A percentile compares a stretch with the other conserved stretches of the same genome.
These are phyloP conservation scores for Graphiopsis chlorocephala DNA, from an alignment of 2,329 filamentous ascomycete genomes.

Conservation along the genomic window DNA sequence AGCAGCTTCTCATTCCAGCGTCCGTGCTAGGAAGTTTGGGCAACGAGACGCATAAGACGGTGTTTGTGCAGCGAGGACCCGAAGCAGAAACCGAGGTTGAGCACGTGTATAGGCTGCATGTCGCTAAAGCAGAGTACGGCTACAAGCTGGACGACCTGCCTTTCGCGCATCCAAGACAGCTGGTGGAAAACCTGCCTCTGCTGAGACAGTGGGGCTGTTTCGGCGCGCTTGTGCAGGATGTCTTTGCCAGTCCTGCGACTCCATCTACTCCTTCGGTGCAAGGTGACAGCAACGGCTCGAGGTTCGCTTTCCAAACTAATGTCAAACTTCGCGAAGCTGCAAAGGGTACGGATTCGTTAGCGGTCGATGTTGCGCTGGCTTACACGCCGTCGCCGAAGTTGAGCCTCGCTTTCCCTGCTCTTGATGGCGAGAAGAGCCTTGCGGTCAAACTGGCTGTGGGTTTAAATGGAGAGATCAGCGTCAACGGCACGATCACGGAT, in stretches of 20 bases:
- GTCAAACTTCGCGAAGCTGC: not conserved
- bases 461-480: constrained; percentile 17
- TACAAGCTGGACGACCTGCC: constrained; percentile 65
- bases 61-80: constrained; percentile 14
- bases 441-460: constrained; percentile 28
- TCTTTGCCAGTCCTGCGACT: constrained; percentile 9
- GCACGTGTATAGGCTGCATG: constrained; percentile 61
- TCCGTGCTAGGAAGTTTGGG: constrained; percentile 12
- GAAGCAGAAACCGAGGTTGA: constrained; percentile 21
- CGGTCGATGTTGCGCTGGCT: constrained; percentile 34
- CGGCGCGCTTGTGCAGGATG: constrained; percentile 57
- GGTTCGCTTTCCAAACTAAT: not conserved
- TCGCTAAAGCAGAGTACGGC: constrained; percentile 71
- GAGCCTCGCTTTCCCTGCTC: constrained; percentile 39
- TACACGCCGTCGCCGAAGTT: constrained; percentile 34
- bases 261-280: not conserved
- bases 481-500: constrained; percentile 14
- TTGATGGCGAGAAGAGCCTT: constrained; percentile 55
- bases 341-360: not conserved
- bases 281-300: not conserved
- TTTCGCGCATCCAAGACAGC: constrained; percentile 74
- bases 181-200: constrained; percentile 69
- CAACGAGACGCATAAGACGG: constrained; percentile 12
- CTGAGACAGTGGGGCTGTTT: constrained; percentile 74
- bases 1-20: constrained; percentile 10